Base-by-base conservation (phyloP, 2,329 filamentous ascomycete genomes). In the Stemphylium lycopersici region DNA sequence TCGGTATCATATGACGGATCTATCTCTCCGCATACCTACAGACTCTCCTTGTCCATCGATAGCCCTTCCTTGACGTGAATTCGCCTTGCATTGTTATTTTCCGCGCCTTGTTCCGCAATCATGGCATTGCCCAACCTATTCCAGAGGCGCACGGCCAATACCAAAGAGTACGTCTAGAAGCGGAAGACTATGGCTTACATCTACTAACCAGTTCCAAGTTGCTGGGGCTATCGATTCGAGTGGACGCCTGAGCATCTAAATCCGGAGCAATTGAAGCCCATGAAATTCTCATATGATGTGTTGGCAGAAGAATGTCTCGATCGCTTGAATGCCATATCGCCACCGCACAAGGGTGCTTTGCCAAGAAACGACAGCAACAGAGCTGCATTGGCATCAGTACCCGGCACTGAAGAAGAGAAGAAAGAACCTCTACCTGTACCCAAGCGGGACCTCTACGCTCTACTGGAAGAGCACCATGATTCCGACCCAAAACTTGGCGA, bases 181-280 rank as follows among this genome's bases (percentile, higher is more conserved):
- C 45, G 58, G 52, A 57, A 58, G 59, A 57, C 46, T 40, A 49
- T 38, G 37, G 43, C 46, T 49, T 20, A 18, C 26, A 37, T 53
- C 37, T 32, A 52, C 58, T 68, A 15, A 65, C 52, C 7, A 33
- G n/a, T 26, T 3, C 5, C 16, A 55, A 81, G 79, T 22, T 74
- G 72, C 59, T 91, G 87, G 85, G 87, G 84, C 16, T 84, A 90
- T 66, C 82, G 80, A 6, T 92, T 93, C 69, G 82, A 87, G 63
- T 87, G 88, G 81, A 90, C 88, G 1, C 71, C 81, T 5, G 73
- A 86, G 3, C 90, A 93, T 70, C 76, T 84, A 15, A 84, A 83
- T 1, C 73, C 79, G 6, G 81, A 87, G 49, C 78, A 90, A 65
- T 76, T 87, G 34, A 74, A 82, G 48, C 83, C 83, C 3, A 69